Percentiles rank a stretch among this genome's conserved stretches.
phyloP scores from a whole-genome alignment of 257 asterid genomes.

The Solanum commersonii region DNA sequence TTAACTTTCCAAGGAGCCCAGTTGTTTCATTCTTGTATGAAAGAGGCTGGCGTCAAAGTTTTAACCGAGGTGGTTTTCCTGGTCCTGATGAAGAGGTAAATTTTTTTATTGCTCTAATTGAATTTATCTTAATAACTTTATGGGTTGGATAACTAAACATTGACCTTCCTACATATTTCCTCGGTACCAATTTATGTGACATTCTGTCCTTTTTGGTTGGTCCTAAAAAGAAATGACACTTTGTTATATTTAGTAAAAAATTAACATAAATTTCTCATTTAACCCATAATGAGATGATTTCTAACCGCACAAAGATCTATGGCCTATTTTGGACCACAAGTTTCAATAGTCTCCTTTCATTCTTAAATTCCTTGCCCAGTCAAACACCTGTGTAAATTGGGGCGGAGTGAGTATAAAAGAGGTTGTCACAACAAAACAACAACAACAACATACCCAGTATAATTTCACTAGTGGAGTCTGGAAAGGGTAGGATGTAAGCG shows the following conservation, averaged over 20 bases:
- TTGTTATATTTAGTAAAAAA: not conserved
- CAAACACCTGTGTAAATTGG: not conserved
- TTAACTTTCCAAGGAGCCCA: conserved; percentile 62
- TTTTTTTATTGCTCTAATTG: not conserved
- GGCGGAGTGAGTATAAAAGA: not conserved
- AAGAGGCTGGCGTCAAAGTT: conserved; percentile 98
- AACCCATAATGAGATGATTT: not conserved
- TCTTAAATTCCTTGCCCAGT: not conserved
- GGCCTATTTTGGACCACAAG: not conserved
- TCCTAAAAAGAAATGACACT: not conserved
- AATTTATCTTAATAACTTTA: not conserved
- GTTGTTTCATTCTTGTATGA: conserved; percentile 84
- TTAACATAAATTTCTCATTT: not conserved
- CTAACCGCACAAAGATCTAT: not conserved
- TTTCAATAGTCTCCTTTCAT: not conserved
- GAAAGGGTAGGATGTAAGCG: not conserved
- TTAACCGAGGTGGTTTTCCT: conserved; percentile 82
- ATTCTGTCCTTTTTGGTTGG: not conserved
- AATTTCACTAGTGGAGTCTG: not conserved
- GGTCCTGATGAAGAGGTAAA: conserved; percentile 97
- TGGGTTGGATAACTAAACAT: not conserved
- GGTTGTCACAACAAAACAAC: not conserved
- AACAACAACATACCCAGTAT: not conserved
- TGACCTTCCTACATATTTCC: not conserved
- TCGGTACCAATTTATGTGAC: not conserved